phyloP scores from a whole-genome alignment of 768 basidiomycete species.

The Kondoa subrosea region DNA sequence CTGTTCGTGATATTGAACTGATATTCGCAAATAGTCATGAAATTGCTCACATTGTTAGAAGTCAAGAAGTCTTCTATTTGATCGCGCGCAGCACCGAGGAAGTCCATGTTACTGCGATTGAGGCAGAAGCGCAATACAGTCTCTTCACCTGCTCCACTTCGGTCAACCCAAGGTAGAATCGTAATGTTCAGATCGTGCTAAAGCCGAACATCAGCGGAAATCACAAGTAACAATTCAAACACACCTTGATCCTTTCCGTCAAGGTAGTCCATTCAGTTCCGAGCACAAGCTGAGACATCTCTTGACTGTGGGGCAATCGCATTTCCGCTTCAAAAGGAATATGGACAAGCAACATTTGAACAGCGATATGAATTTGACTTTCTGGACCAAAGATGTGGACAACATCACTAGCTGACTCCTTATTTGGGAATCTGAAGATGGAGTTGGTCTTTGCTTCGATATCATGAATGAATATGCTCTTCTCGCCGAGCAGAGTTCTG shows the following conservation, averaged over 20 bases:
- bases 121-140: conserved; percentile 90
- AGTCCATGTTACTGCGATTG: conserved; percentile 86
- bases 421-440: conserved; percentile 70
- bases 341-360: conserved; percentile 61
- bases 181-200: conserved; percentile 75
- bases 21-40: conserved; percentile 31
- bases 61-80: conserved; percentile 80
- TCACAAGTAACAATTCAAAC: too few species aligned
- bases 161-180: conserved; percentile 62
- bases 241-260: conserved; percentile 60
- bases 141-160: conserved; percentile 39
- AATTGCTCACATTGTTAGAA: conserved; percentile 55
- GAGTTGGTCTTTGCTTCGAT: conserved; percentile 95
- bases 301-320: conserved; percentile 59
- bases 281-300: conserved; percentile 55
- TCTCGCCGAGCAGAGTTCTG: conserved; percentile 83
- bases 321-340: conserved; percentile 64
- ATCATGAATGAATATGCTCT: conserved; percentile 89
- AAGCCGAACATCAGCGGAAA: too few species aligned
- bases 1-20: conserved; percentile 15
- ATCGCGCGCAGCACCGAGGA: conserved; percentile 72
- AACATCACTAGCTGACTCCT: conserved; percentile 81
- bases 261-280: conserved; percentile 73
- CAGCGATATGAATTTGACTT: conserved; percentile 88
- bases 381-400: conserved; percentile 95